Base-by-base conservation (phyloP, 495 filamentous ascomycete species). In the Xylaria sp. region DNA sequence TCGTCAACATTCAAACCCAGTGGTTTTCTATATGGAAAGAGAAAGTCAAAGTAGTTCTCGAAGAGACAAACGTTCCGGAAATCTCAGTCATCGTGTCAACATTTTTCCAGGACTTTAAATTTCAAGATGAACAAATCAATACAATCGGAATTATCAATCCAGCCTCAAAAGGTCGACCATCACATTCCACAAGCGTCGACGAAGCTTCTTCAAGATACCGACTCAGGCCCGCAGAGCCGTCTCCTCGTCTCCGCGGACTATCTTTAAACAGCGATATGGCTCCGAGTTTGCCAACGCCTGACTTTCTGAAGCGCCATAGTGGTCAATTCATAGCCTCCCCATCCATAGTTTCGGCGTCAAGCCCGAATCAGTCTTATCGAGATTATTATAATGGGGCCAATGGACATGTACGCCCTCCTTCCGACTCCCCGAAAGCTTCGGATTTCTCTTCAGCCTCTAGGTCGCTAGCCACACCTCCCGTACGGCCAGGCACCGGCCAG, bases 1-100 rank as follows among this genome's bases (percentile, higher is more conserved):
- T 98, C 74, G 87, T 97, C 64, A 85, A 91, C 68, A 89, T 97
- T 48, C 94, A 98, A 72, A 83, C 87, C 3, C 81, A 90, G 21
- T 99, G 94, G 94, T 93, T 88, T 72, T 83, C 84, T 35, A 88
- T 91, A 17, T 92, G 94, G 89, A 90, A 92, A 72, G 88, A 89
- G 73, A 97, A 96, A 79, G 83, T 99, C 50, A 89, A 87, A 64
- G 85, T 88, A 50, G 87, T 95, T 8, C 86, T 98, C 11, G 90
- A 93, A 55, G 87, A 83, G 52, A n/a, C 83, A 24, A 74, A 82
- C 29, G 86, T 93, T 68, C 91, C 93, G 5, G 88, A 89, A 29
- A 81, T 90, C 9, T 79, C 91, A 12, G 84, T 93, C 62, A 89
- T 98, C 58, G 80, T 93, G 29, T 83, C 85, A 12, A 87, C 90